Evolutionary conservation across 148 eudicot genomes (phyloP), one percentile per base, ranked within the genome.

Genomic region (Amaranthus palmeri): DNA sequence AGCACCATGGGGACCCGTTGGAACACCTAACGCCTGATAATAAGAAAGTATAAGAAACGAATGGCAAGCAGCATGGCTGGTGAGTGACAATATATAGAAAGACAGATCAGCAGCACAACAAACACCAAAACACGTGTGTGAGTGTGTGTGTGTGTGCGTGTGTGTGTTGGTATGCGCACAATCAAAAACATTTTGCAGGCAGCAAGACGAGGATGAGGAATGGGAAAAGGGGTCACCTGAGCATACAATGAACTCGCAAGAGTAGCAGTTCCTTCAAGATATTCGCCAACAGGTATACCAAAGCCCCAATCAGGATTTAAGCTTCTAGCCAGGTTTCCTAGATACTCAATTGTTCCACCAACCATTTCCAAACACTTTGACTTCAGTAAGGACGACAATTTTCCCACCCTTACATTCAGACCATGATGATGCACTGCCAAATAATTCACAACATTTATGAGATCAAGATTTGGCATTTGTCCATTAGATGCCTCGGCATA

Each of bases 391-490:
- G 87, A 86, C 88, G 77, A 81, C 14, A 86, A n/a, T 68, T 86
- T 90, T 7, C 85, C 92, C 75, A 95, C 92, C 83, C 81, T 82
- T 71, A 91, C 96, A 65, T 68, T 82, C 74, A 89, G 81, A 70
- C 97, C 90, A 51, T 91, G 97, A 64, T 88, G 85, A 74, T 95
- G 93, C 54, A 88, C 99, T 7, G 97, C 99, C 80, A 95, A 80
- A 81, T 91, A 88, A 82, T 90, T 86, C 69, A 90, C 97, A 72
- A 92, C 83, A 76, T 92, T 95, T 61, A 95, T 89, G 69, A 95
- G 96, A 77, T 95, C 99, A 67, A 95, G 88, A 77, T 95, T 95
- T 77, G 99, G 99, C 97, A 95, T 95, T 70, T 95, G 99, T 65
- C 97, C 99, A 67, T 95, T 95, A 72, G 97, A 86, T 67, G 99